phyloP scores from a whole-genome alignment of 2,329 filamentous ascomycete genomes.

The Sclerotinia spermophila region DNA sequence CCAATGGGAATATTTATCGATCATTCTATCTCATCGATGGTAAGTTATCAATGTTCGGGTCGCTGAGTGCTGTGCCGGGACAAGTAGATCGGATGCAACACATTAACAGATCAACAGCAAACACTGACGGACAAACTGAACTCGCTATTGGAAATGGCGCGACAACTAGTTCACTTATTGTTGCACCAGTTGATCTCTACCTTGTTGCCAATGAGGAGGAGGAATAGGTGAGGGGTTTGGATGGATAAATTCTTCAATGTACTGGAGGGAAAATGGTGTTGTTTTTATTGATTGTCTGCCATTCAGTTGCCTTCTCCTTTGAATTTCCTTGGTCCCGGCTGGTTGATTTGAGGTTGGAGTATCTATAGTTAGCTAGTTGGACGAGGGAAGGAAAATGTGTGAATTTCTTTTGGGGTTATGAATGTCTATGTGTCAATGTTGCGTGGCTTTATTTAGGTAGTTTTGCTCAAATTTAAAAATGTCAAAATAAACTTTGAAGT shows the following conservation, averaged over 20 bases:
- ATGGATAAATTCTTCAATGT: not conserved
- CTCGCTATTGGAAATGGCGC: constrained; percentile 13
- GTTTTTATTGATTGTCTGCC: not conserved
- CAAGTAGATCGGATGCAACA: too few relatives aligned
- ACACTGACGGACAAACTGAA: not conserved
- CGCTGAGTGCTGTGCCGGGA: too few relatives aligned
- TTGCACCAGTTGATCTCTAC: not conserved
- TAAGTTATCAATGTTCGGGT: not conserved
- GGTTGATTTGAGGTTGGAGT: not conserved
- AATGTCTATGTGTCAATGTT: not conserved
- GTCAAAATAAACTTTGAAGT: not conserved
- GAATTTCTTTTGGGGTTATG: not conserved
- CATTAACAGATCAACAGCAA: not conserved
- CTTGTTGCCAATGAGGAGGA: not conserved
- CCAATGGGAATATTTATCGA: not conserved
- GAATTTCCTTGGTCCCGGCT: not conserved
- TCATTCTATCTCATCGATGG: constrained; percentile 8
- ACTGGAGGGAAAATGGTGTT: not conserved
- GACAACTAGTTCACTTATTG: not conserved
- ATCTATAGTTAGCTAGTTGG: not conserved
- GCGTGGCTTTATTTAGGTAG: not conserved
- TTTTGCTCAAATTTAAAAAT: not conserved
- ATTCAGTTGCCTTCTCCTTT: not conserved
- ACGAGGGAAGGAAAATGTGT: not conserved
- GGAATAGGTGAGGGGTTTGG: not conserved